Conservation (phyloP, 257 asterid species). For the Paulownia fortunei region DNA sequence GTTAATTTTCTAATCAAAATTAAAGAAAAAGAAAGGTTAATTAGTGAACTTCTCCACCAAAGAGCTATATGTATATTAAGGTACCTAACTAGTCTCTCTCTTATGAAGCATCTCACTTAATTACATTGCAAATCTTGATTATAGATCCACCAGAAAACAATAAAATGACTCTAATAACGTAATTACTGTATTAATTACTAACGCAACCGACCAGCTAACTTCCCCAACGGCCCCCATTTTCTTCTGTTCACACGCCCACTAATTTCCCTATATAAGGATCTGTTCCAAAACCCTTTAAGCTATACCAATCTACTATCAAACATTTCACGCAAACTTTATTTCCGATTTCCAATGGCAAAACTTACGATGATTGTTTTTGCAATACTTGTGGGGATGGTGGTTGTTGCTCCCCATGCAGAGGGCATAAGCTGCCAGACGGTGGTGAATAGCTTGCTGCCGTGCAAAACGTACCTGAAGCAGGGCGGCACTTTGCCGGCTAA, state of each 20-base stretch:
- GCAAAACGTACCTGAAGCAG: neutral
- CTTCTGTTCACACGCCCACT: neutral
- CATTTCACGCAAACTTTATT: too few species aligned
- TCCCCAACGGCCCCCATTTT: neutral
- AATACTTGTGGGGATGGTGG: slow-evolving; percentile 12
- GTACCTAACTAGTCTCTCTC: too few species aligned
- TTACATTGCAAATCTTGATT: slow-evolving; percentile 6
- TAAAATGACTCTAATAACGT: neutral
- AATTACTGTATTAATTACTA: neutral
- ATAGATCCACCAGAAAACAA: slow-evolving; percentile 15
- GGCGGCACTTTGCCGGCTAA: slow-evolving; percentile 25
- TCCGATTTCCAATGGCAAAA: slow-evolving; percentile 34
- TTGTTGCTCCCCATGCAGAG: neutral
- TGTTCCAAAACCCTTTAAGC: neutral
- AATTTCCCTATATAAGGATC: slow-evolving; percentile 16
- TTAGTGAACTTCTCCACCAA: too few species aligned
- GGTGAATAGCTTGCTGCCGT: slow-evolving; percentile 22
- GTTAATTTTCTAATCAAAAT: too few species aligned
- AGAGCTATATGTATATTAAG: too few species aligned
- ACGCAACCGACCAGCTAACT: neutral
- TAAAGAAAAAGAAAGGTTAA: too few species aligned
- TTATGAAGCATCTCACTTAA: neutral
- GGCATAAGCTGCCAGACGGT: slow-evolving; percentile 25
- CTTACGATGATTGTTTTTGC: neutral
- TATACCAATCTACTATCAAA: neutral